Base-by-base conservation (phyloP, 805 yeast species). In the Candida ficus region DNA sequence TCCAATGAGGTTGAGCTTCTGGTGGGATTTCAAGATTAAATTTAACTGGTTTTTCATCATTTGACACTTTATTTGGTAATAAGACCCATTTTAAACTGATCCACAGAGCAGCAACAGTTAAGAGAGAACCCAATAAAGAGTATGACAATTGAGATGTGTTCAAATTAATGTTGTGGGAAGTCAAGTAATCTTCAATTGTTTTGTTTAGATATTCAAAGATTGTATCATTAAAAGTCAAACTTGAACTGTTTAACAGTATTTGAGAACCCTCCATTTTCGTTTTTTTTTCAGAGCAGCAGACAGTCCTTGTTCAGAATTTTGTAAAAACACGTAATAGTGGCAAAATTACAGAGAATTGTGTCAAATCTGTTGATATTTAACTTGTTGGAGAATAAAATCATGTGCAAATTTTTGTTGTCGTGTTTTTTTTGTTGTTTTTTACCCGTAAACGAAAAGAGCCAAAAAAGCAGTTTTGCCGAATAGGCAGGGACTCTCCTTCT, bases 1-100 rank as follows among this genome's bases (percentile, higher is more conserved):
- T 89, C 96, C 96, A 90, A 57, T 87, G 91, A 4, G 89, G 87
- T 57, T 79, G 73, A 23, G 95, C 88, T 54, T 83, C 87, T 45
- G 75, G 83, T 3, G 95, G 95, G 23, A 78, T 64, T 4, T 78
- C 72, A 16, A 80, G 56, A 32, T 69, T 70, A 50, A 80, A 67
- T 48, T 75, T 76, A 16, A 62, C 42, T 10, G 75, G 48, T 22
- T 47, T 47, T 36, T 53, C 57, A 20, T 38, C 44, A 6, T 17
- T 37, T 16, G 35, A 20, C 19, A 29, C 17, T 21, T 29, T 19
- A 29, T 17, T 10, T 38, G 43, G 33, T 27, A 37, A 23, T 29
- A 45, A 12, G 3, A 33, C 14, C 32, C 49, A 52, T 25, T 49
- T 46, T 7, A 40, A 20, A 9, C 45, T 6, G 5, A 45, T 4